Evolutionary conservation across 805 yeast species (phyloP), one percentile per base, ranked within the genome.

Genomic region (Torulaspora maleeae): DNA sequence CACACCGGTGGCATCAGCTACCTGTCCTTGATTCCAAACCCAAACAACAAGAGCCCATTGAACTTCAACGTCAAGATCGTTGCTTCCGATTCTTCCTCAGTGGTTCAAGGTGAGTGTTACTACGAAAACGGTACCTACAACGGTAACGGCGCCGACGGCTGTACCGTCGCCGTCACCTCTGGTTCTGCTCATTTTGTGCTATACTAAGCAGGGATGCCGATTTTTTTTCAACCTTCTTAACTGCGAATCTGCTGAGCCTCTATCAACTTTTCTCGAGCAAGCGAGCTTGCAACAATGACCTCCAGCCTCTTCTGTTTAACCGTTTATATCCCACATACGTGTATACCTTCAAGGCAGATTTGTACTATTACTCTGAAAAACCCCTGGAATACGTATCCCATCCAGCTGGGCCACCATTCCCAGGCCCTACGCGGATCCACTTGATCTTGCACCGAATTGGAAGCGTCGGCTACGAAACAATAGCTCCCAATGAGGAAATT

Each of bases 1-100:
- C 75, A 77, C 70, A 73, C 86, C 50, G 53, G 56, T 46, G 86
- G 86, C 51, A 73, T 79, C 59, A 75, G 95, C 44, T 90, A 87
- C 77, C 71, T 91, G 59, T 87, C 96, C 6, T 74, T 91, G 70
- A 87, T 89, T 71, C 96, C 96, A 70, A 91, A 91, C 75, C 96
- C 97, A 62, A 89, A 90, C 80, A 87, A 86, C 77, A 55, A 64
- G 17, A 65, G 75, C 16, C 72, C 90, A 45, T 76, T 83, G 45
- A 83, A 81, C 76, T 85, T 67, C 75, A 82, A 81, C 60, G 84
- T 86, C 56, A 80, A 80, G 71, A 90, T 93, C 62, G 89, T 78
- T 47, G 91, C 83, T 43, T 72, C 82, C 56, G 77, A 76, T 43
- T 83, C 78, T 49, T 80, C 79, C 45, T 70, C 79, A 42, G 71